Evolutionary conservation across 2,329 filamentous ascomycete species (phyloP).

Genomic region (Graphilbum sp.): DNA sequence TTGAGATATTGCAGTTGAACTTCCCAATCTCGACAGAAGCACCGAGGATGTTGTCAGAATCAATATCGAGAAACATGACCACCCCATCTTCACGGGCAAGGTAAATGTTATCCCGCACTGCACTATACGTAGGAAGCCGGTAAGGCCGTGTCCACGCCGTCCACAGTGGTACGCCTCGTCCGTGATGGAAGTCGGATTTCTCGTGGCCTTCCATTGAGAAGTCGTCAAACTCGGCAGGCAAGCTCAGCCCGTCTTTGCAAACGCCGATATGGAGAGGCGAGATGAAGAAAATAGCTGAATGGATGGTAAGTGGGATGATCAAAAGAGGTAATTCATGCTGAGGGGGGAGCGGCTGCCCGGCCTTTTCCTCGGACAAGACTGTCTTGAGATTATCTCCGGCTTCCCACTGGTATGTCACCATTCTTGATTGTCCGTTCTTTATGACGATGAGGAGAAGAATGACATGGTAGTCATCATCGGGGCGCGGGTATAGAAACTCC

Average conservation of each 20-base stretch:
- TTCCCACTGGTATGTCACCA: conserved; percentile 47
- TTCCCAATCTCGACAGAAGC: conserved; percentile 43
- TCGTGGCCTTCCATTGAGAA: conserved; percentile 24
- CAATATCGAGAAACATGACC: conserved; percentile 56
- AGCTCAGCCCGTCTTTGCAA: conserved; percentile 36
- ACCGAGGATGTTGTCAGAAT: conserved; percentile 36
- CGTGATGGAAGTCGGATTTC: conserved; percentile 29
- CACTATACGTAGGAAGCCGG: conserved; percentile 44
- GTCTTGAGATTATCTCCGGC: conserved; percentile 28
- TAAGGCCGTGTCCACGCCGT: conserved; percentile 70
- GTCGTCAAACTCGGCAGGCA: conserved; percentile 29
- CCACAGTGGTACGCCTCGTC: conserved; percentile 45
- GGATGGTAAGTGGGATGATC: conserved; percentile 54
- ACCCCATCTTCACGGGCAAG: conserved; percentile 77
- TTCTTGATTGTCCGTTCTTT: conserved; percentile 29
- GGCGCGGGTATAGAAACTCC: conserved; percentile 63
- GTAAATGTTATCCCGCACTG: conserved; percentile 63
- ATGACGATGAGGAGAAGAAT: conserved; percentile 56
- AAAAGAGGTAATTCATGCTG: conserved; percentile 47
- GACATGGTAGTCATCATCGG: conserved; percentile 50
- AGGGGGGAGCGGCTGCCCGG: conserved; percentile 31
- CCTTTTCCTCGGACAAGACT: conserved; percentile 28
- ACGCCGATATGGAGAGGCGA: conserved; percentile 42
- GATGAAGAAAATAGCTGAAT: conserved; percentile 55
- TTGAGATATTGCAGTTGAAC: conserved; percentile 59